Evolutionary conservation across 208 protist species (phyloP), one percentile per base, ranked within the genome.

Genomic region (Trypanosomatidae sp.): DNA sequence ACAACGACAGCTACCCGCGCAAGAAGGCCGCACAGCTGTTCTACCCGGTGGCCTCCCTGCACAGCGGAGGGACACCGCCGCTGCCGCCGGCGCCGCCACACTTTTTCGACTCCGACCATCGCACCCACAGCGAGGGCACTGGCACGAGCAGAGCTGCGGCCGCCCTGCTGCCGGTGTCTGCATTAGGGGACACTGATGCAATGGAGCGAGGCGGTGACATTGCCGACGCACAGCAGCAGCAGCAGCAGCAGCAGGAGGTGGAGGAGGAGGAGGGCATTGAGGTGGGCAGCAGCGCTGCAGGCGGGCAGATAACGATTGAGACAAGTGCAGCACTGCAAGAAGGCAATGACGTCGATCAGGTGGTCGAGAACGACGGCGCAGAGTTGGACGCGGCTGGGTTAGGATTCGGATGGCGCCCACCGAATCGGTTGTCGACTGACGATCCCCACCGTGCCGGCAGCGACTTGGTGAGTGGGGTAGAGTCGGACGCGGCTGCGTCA

Each of bases 1-100:
- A 73, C 65, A 64, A 66, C 43, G 68, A 77, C 66, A 46, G 50
- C 67, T 46, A 73, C 52, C 50, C 53, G 19, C 58, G 72, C 15
- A 72, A 70, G 53, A 69, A 75, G 33, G 41, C 49, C 2, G 66
- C 71, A 30, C 73, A 67, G 60, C 69, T 74, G 1, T 62, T 52
- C 10, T 71, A 67, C 41, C 67, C 77, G 43, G 53, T 43, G 2
- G 59, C 60, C 30, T 65, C 39, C 19, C 36, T 46, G 30, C 67
- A 58, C 39, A 44, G 13, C 25, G 15, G 4, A 25, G 44, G 64
- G 52, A 41, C 62, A 6, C 6, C 53, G 59, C 28, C 19, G 62
- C 44, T 50, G 30, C 36, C 36, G 28, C 12, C 43, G 36, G 33
- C 33, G 33, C 33, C 33, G 33, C 58, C 33, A 43, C 58, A 6